These are phyloP conservation scores for Dittrichia graveolens DNA, from an alignment of 129 eudicot species.

Conservation along the genomic window DNA sequence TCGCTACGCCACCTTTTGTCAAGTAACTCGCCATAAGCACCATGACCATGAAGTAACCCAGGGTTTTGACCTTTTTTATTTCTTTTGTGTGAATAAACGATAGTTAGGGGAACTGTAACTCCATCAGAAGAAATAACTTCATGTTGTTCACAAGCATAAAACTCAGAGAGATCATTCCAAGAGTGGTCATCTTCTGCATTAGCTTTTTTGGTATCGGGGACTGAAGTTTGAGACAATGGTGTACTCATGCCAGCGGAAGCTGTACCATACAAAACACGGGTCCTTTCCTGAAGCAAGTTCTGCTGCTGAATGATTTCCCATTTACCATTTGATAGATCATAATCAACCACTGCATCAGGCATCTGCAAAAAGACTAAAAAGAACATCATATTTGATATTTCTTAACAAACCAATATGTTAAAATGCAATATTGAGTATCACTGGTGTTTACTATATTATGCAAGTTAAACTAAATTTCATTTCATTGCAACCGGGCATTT, in stretches of 20 bases:
- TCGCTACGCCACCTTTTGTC: constrained; percentile 93
- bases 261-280: constrained; percentile 71
- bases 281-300: constrained; percentile 77
- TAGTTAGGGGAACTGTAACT: constrained; percentile 67
- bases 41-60: constrained; percentile 91
- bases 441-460: too few species aligned
- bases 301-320: constrained; percentile 86
- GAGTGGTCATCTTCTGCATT: constrained; percentile 37
- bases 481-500: too few species aligned
- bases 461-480: too few species aligned
- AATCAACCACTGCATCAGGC: constrained; percentile 97
- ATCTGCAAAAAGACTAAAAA: constrained; percentile 47
- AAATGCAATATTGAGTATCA: too few species aligned
- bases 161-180: constrained; percentile 91
- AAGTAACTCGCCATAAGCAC: constrained; percentile 92
- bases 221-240: not conserved
- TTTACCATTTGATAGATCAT: constrained; percentile 69
- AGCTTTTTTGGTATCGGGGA: constrained; percentile 28
- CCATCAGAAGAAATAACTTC: constrained; percentile 77
- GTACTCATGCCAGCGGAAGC: constrained; percentile 40
- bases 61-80: constrained; percentile 58
- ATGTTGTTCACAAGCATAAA: constrained; percentile 79
- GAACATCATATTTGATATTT: constrained; percentile 25
- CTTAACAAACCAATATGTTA: not conserved
- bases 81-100: constrained; percentile 68